Evolutionary conservation across 805 yeast species (phyloP), one percentile per base, ranked within the genome.

Genomic region (Schizosaccharomyces cryophilus): DNA sequence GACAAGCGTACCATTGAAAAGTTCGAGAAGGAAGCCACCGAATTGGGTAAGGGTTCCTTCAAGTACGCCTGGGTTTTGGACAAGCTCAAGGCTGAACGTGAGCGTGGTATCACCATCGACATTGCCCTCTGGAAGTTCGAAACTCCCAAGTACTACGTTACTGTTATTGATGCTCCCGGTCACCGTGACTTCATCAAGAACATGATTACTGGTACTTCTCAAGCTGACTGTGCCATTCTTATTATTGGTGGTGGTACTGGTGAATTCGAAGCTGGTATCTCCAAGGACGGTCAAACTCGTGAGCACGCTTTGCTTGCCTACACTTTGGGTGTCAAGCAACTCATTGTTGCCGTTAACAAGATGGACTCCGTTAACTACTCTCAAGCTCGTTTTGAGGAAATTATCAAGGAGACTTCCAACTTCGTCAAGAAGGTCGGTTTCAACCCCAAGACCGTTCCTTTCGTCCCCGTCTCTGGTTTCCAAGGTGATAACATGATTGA

Each of bases 1-100:
- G 96, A 88, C 81, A 88, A 87, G 87, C 85, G 96, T 83, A 88
- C 95, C 76, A 87, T 87, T 74, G 95, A 88, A 82, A 87, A 87
- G 87, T 87, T 87, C 79, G 95, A 87, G 80, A 84, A 87, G 83
- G 95, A 88, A 79, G 95, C 95, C 73, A 95, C 93, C 73, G 95
- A 87, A 78, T 85, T 85, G 75, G 61, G 61, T 45, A 87, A 86
- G 82, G 93, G 95, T 78, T 87, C 95, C 73, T 88, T 87, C 87
- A 87, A 87, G 79, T 85, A 87, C 85, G 95, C 95, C 71, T 87
- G 95, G 95, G 94, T 87, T 70, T 81, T 87, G 76, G 95, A 87
- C 81, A 87, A 87, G 77, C 80, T 87, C 70, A 85, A 85, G 85
- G 94, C 94, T 73, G 95, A 87, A 80, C 83, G 95, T 78, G 90